Evolutionary conservation across 257 asterid genomes (phyloP).

Genomic region (Coffea eugenioides): DNA sequence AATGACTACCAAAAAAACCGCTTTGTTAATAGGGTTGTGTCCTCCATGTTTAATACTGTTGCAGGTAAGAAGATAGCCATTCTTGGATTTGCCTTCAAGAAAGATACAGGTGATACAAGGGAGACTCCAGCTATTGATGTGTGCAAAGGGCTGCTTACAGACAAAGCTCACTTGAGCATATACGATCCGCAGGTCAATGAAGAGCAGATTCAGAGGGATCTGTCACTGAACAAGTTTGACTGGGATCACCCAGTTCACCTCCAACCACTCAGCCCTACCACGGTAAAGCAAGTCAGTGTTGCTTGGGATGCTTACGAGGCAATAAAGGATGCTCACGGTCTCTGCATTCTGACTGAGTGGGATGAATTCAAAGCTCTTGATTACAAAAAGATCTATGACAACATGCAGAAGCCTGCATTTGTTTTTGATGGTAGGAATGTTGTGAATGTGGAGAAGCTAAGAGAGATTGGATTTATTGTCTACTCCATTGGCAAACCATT

Average conservation of each 20-base stretch:
- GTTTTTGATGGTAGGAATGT: constrained; percentile 78
- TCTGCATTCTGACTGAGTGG: constrained; percentile 51
- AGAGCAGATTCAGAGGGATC: constrained; percentile 45
- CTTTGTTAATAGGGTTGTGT: constrained; percentile 40
- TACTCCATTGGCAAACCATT: constrained; percentile 87
- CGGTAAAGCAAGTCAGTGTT: constrained; percentile 32
- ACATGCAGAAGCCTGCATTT: constrained; percentile 92
- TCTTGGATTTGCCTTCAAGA: constrained; percentile 69
- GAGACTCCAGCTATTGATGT: constrained; percentile 89
- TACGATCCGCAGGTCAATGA: constrained; percentile 47
- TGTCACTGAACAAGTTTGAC: constrained; percentile 43
- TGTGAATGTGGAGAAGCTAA: constrained; percentile 53
- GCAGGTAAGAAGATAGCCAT: constrained; percentile 43
- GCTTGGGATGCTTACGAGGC: constrained; percentile 53
- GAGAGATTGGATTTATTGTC: constrained; percentile 82
- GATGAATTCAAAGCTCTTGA: constrained; percentile 42
- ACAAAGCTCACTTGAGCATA: constrained; percentile 44
- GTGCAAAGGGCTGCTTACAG: constrained; percentile 43
- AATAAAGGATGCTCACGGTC: constrained; percentile 41
- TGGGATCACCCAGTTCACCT: constrained; percentile 51
- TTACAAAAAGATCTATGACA: constrained; percentile 64
- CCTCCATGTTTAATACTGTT: constrained; percentile 50
- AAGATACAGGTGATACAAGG: constrained; percentile 85
- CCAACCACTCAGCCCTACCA: constrained; percentile 45
- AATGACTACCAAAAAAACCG: constrained; percentile 47